Evolutionary conservation across 2,329 filamentous ascomycete species (phyloP), one percentile per base, ranked within the genome.

Genomic region (Aspergillus calidoustus): DNA sequence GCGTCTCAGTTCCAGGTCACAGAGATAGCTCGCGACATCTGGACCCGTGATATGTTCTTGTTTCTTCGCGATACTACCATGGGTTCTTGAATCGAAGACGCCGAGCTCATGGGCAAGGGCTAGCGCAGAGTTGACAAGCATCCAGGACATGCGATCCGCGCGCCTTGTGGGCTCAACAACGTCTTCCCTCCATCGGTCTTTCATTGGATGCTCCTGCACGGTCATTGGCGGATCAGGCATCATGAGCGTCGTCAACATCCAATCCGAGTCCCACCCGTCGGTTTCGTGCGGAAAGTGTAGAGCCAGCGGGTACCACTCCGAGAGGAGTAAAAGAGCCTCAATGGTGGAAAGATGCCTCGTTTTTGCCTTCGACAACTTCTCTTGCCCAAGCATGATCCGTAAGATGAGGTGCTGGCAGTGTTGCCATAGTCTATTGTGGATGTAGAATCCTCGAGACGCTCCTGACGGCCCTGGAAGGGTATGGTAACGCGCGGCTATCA

Each of bases 121-220:
- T 31, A 83, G 66, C 1, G 82, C 83, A 61, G 80, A 80, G 17
- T 83, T 83, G 50, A 86, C 77, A 31, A 85, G 66, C 80, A 85
- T 86, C 83, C 84, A 86, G 1, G 83, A 85, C 83, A 86, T 86
- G 1, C 82, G 77, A 66, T 85, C 83, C 0, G 81, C 84, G 46
- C 81, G 76, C 60, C 80, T 81, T 1, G 82, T 81, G 1, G 82
- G 82, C 44, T 83, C 79, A 19, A 84, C 80, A 0, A 85, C 82
- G 65, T 84, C 83, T 55, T 83, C 77, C 2, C 80, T 75, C 81
- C 83, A 84, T 48, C 78, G 69, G 59, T 75, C 78, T 2, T 77
- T 69, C 17, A 72, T 71, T 1, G 74, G 68, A 5, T 64, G 64
- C 64, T 64, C 72, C 30, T 70, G 67, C 15, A 72, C 66, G 51